phyloP scores from a whole-genome alignment of 352 stramenopile species.

The Globisporangium canariense region DNA sequence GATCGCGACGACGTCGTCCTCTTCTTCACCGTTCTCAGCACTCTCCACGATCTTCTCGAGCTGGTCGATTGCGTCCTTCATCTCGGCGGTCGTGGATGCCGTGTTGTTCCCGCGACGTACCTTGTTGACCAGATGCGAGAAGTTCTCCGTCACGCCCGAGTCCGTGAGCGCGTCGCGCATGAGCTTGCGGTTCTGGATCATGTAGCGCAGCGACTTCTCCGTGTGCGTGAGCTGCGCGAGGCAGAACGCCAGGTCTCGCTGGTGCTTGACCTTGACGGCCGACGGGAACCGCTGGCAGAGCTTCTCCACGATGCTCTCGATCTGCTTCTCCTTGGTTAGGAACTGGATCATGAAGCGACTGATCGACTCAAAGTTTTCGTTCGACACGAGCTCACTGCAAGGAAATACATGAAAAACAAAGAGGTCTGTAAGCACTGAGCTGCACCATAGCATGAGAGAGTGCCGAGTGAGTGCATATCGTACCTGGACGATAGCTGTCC shows the following conservation, averaged over 20 bases:
- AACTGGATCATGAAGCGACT: conserved; percentile 97
- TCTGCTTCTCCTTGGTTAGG: conserved; percentile 95
- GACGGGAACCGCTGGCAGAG: conserved; percentile 92
- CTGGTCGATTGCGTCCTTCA: conserved; percentile 75
- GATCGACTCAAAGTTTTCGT: conserved; percentile 91
- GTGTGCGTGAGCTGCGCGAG: conserved; percentile 92
- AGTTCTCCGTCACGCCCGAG: conserved; percentile 87
- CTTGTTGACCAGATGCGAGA: conserved; percentile 82
- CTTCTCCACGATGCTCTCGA: conserved; percentile 88
- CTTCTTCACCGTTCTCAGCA: conserved; percentile 52
- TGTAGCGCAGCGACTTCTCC: conserved; percentile 92
- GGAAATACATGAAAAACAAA: conserved; percentile 1
- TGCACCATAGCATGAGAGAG: not conserved
- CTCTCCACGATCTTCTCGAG: conserved; percentile 54
- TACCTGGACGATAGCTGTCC: conserved; percentile 87
- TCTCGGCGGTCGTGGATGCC: conserved; percentile 43
- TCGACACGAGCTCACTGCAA: conserved; percentile 69
- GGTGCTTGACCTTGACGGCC: conserved; percentile 58
- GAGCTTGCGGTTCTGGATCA: conserved; percentile 87
- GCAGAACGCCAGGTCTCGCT: conserved; percentile 93
- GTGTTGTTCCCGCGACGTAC: conserved; percentile 37
- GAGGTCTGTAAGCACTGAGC: not conserved
- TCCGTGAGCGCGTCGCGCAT: conserved; percentile 93
- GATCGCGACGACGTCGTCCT: conserved; percentile 23
- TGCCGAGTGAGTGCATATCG: not conserved